Evolutionary conservation across 768 basidiomycete species (phyloP).

Genomic region (Rhodotorula kratochvilovae): DNA sequence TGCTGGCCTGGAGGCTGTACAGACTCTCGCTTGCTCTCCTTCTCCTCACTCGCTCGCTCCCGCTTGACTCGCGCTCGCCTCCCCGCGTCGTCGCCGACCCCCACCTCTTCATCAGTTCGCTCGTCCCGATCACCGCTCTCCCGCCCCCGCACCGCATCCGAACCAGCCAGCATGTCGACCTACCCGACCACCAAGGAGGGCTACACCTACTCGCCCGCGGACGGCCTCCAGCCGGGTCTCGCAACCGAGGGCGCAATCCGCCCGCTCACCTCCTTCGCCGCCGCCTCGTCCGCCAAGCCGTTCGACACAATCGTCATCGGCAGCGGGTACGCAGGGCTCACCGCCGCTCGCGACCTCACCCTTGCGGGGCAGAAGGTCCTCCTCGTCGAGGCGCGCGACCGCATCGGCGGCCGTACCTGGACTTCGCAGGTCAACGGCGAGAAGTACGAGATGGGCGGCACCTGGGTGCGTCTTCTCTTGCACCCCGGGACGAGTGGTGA

Average conservation of each 20-base stretch:
- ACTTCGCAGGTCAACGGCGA: slow-evolving; percentile 8
- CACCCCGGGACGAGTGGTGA: background rate
- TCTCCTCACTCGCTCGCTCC: no score
- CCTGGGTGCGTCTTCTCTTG: background rate
- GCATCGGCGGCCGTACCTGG: slow-evolving; percentile 17
- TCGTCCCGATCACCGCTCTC: no score
- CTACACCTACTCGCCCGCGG: background rate
- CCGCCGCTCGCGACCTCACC: slow-evolving; percentile 5
- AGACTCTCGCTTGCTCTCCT: no score
- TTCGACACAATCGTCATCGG: slow-evolving; percentile 16
- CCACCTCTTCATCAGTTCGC: no score
- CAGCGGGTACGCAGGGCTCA: slow-evolving; percentile 9
- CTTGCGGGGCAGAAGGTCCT: slow-evolving; percentile 5
- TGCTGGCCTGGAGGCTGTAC: no score
- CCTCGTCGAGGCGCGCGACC: slow-evolving; percentile 17
- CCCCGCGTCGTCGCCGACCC: background rate
- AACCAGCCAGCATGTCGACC: background rate
- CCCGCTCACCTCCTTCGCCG: background rate
- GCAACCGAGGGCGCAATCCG: slow-evolving; percentile 3
- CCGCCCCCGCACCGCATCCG: no score
- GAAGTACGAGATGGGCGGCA: slow-evolving; percentile 19
- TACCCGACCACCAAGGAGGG: slow-evolving; percentile 1
- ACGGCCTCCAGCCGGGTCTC: background rate
- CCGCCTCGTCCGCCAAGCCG: background rate
- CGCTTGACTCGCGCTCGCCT: background rate